phyloP scores from a whole-genome alignment of 768 basidiomycete species.

The Suillus alpinus region DNA sequence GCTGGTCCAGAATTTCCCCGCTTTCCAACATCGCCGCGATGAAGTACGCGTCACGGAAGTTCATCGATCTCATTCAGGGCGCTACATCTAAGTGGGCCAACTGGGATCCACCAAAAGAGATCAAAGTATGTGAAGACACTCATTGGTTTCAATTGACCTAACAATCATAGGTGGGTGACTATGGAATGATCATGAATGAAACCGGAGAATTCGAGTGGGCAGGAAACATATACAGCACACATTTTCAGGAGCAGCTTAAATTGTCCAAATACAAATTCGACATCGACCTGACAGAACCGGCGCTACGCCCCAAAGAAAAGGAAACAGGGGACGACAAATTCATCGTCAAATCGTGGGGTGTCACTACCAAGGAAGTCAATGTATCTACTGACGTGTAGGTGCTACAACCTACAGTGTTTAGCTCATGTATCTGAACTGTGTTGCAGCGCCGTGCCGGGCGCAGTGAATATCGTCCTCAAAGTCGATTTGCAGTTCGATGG shows the following conservation, averaged over 20 bases:
- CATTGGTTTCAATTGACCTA: not conserved
- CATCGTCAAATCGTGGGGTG: constrained; percentile 25
- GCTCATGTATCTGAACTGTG: not conserved
- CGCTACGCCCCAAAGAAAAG: constrained; percentile 11
- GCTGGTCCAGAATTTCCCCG: no score
- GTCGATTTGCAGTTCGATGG: constrained; percentile 33
- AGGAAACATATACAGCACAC: constrained; percentile 22
- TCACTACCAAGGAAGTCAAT: constrained; percentile 6
- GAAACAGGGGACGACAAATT: constrained; percentile 17
- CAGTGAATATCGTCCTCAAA: constrained; percentile 28
- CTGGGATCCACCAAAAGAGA: constrained; percentile 34
- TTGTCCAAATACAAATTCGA: constrained; percentile 2
- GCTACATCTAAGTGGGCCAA: constrained; percentile 36
- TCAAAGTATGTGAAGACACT: constrained; percentile 21
- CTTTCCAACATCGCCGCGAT: not conserved
- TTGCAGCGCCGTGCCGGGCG: constrained; percentile 13
- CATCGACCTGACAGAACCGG: not conserved
- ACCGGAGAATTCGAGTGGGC: constrained; percentile 22
- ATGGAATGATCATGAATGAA: constrained; percentile 19
- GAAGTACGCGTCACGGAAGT: constrained; percentile 23
- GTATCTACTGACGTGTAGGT: constrained; percentile 20
- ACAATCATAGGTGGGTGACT: constrained; percentile 24
- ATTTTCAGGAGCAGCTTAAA: not conserved
- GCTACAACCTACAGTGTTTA: not conserved
- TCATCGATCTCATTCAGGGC: constrained; percentile 29